phyloP scores from a whole-genome alignment of 257 asterid genomes.

The Echium plantagineum region DNA sequence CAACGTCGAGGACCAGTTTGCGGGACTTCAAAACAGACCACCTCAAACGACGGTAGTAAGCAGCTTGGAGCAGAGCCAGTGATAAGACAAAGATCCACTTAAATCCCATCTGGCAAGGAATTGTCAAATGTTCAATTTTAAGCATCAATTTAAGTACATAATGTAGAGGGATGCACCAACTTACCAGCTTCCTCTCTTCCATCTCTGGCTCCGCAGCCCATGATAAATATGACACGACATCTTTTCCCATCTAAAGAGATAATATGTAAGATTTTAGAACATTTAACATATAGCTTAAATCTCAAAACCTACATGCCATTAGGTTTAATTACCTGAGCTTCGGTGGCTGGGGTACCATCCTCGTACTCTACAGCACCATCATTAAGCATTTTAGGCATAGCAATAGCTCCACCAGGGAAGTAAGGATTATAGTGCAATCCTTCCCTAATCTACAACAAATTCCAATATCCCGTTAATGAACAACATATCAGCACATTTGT shows the following conservation, averaged over 20 bases:
- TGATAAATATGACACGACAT: constrained; percentile 47
- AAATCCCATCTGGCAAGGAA: constrained; percentile 61
- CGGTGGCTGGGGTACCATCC: constrained; percentile 74
- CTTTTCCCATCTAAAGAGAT: constrained; percentile 68
- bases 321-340: constrained; percentile 45
- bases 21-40: constrained; percentile 76
- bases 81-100: constrained; percentile 79
- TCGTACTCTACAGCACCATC: constrained; percentile 80
- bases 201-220: constrained; percentile 93
- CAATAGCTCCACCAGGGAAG: constrained; percentile 86
- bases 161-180: not conserved
- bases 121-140: not conserved
- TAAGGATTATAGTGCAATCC: constrained; percentile 73
- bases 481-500: not conserved
- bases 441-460: constrained; percentile 48
- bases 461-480: not conserved
- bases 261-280: not conserved
- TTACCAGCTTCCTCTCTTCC: constrained; percentile 80
- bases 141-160: not conserved
- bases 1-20: constrained; percentile 66
- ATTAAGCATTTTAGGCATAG: constrained; percentile 80
- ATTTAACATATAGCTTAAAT: not conserved
- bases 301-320: not conserved
- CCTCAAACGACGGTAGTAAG: constrained; percentile 60
- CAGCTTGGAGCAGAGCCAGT: constrained; percentile 74